Evolutionary conservation across 73 alveolate species (phyloP), one percentile per base, ranked within the genome.

Genomic region (Uronychia binucleata): DNA sequence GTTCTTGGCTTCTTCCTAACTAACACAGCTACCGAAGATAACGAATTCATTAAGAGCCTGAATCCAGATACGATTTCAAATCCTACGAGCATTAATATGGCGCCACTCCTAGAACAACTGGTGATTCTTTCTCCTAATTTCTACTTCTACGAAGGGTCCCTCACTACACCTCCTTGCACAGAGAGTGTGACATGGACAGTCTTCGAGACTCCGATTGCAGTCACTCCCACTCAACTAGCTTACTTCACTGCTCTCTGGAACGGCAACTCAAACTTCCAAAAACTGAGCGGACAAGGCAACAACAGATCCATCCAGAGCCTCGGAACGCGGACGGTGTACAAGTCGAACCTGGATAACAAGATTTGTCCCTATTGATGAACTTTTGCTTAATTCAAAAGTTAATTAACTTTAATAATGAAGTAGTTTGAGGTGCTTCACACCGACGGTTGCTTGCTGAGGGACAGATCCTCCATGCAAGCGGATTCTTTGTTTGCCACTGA

Each of bases 141-240:
- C 85, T 95, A 91, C 89, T 87, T 77, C 78, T 95, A 93, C 92
- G 81, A 91, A 74, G 98, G 98, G 31, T 58, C 95, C 59, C 74
- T 95, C 60, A 93, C 98, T 1, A 89, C 96, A 74, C 97, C 97
- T 30, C 94, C 96, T n/a, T 95, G 98, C 83, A 83, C 95, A 19
- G 98, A 95, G 88, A 58, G 80, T 75, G 98, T 94, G 74, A 91
- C 90, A 59, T 95, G 98, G 98, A 35, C 67, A 46, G 32, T 67
- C 26, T 67, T 13, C 32, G 26, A 25, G 34, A 26, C 5, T 13
- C 78, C 78, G 1, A 28, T 67, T 28, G 14, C 8, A 13, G 26
- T 67, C 30, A 13, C 34, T 13, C 29, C 78, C 26, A 30, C 78
- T 67, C 32, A 67, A 67, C 32, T 26, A 67, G 26, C 14, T 13